Evolutionary conservation across 176 grass and related monocot genomes (phyloP), one percentile per base, ranked within the genome.

Genomic region (Chloris gayana): DNA sequence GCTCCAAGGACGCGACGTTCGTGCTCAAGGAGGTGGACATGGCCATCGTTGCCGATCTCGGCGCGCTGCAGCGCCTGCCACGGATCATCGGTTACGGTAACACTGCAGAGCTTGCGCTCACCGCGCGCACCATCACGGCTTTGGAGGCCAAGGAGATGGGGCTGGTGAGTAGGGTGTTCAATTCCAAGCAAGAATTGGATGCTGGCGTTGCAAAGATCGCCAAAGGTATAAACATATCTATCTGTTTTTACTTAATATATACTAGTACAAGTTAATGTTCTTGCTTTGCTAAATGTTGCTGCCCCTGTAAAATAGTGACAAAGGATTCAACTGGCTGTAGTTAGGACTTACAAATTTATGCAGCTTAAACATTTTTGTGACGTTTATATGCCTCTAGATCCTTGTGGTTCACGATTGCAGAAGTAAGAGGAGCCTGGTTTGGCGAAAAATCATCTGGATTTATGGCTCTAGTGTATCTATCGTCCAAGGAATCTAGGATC

Each of bases 21-120:
- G 85, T 84, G 77, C 77, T 94, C 72, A 98, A 87, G 83, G 95
- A 98, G 81, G 95, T 98, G 54, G 95, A 98, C 45, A 84, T 98
- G 85, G 95, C 90, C 80, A 83, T 94, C 58, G 86, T 91, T 26
- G 95, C 92, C 2, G 92, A 98, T 83, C 83, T 98, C 42, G 90
- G 92, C 31, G 80, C 86, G 53, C 90, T 98, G 47, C 90, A 92
- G 82, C 79, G 89, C 44, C 88, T 98, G 7, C 90, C 90, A 26
- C 47, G 77, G 29, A 93, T 94, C 32, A 26, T 98, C 0, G 92
- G 90, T 0, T 93, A 89, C 79, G 90, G 89, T 2, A 94, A 98
- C 74, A 84, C 86, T 1, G 85, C 85, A 0, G 92, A 98, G 18
- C 72, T 98, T 29, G 92, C 90, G 22, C 83, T 95, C 62, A 95